phyloP scores from a whole-genome alignment of 2,329 filamentous ascomycete genomes.

The Sporothrix phasma region DNA sequence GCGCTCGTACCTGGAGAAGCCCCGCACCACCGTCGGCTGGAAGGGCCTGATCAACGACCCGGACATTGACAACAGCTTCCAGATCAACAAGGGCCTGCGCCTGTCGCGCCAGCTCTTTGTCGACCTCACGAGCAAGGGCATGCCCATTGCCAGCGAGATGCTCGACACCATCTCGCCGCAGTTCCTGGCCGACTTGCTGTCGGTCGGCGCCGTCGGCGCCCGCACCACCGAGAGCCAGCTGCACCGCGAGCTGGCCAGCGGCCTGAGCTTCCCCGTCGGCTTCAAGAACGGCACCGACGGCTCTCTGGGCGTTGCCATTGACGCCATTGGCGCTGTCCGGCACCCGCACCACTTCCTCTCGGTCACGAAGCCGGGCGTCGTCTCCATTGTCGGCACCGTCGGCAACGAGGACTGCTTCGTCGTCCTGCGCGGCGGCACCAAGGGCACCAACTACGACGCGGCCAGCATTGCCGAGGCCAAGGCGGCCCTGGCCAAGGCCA shows the following conservation, averaged over 20 bases:
- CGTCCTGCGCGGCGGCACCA: constrained; percentile 84
- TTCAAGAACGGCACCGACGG: constrained; percentile 99
- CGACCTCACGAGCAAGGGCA: constrained; percentile 80
- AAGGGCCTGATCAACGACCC: constrained; percentile 98
- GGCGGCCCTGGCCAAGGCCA: constrained; percentile 63
- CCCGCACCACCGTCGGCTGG: constrained; percentile 94
- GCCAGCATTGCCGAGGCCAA: constrained; percentile 78
- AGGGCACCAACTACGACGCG: constrained; percentile 88
- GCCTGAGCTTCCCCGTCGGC: constrained; percentile 91
- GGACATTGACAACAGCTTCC: constrained; percentile 95
- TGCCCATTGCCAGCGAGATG: constrained; percentile 97
- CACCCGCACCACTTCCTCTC: constrained; percentile 95
- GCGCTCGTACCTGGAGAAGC: constrained; percentile 98
- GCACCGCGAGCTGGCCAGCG: constrained; percentile 87
- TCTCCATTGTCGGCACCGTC: constrained; percentile 85
- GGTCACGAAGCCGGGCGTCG: constrained; percentile 91
- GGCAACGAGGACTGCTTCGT: constrained; percentile 98
- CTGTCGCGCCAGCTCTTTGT: constrained; percentile 84
- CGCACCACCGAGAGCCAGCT: constrained; percentile 93
- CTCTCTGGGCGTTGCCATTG: constrained; percentile 77
- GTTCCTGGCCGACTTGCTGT: constrained; percentile 86
- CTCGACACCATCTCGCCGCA: constrained; percentile 96
- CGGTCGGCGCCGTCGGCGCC: constrained; percentile 88
- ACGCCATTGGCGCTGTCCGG: constrained; percentile 85
- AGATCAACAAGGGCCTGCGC: constrained; percentile 95